A percentile compares a stretch with the other conserved stretches of the same genome.
phyloP scores from a whole-genome alignment of 331 rosid genomes.

The Quercus lobata region DNA sequence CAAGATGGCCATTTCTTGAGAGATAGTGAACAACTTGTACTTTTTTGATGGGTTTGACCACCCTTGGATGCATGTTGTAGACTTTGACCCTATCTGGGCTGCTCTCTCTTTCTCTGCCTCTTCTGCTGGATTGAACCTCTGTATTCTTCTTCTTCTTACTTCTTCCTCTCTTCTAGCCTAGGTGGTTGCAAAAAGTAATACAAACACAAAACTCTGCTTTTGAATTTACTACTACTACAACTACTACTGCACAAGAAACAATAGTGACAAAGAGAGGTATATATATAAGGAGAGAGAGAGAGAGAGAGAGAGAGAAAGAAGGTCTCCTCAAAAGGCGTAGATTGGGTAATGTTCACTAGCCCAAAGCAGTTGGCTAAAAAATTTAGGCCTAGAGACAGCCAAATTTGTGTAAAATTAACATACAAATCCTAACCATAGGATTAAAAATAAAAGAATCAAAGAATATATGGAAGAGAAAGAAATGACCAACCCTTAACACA shows the following conservation, averaged over 20 bases:
- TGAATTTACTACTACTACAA: not conserved
- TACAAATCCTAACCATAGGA: too few species aligned
- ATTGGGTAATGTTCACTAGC: not conserved
- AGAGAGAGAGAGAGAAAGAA: too few species aligned
- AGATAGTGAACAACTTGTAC: slow-evolving; percentile 84
- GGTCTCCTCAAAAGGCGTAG: too few species aligned
- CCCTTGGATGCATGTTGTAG: slow-evolving; percentile 41
- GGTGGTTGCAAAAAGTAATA: not conserved
- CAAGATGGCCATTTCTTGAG: slow-evolving; percentile 73
- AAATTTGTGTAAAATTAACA: not conserved
- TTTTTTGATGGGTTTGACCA: slow-evolving; percentile 36
- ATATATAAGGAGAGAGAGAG: not conserved
- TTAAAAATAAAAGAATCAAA: not conserved
- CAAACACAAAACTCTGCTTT: not conserved
- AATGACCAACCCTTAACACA: not conserved
- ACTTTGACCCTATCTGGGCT: slow-evolving; percentile 59
- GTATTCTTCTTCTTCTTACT: slow-evolving; percentile 14
- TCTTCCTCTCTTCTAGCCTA: not conserved
- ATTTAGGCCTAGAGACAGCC: not conserved
- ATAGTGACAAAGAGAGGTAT: not conserved
- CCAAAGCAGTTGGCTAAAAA: not conserved
- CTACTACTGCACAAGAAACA: not conserved
- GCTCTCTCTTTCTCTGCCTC: slow-evolving; percentile 43
- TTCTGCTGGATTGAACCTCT: slow-evolving; percentile 50
- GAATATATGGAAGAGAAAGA: not conserved